phyloP scores from a whole-genome alignment of 2,329 filamentous ascomycete species.

The Aspergillus fischeri region DNA sequence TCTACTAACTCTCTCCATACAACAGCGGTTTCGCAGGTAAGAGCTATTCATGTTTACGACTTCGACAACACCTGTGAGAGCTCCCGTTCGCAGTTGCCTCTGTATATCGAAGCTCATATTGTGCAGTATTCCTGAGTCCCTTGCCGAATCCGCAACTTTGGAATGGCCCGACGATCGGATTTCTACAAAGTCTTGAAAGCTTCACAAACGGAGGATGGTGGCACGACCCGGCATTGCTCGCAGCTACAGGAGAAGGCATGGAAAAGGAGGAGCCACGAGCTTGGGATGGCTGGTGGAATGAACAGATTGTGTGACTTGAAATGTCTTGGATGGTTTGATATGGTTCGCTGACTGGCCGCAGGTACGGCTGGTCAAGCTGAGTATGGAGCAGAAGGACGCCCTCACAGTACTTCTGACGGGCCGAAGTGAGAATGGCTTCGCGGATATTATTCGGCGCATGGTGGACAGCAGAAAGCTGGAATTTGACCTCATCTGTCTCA shows the following conservation, averaged over 20 bases:
- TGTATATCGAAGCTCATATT: slow-evolving; percentile 13
- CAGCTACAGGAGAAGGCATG: slow-evolving; percentile 76
- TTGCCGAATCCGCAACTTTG: slow-evolving; percentile 85
- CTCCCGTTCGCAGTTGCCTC: neutral
- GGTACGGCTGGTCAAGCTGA: slow-evolving; percentile 70
- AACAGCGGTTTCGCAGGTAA: slow-evolving; percentile 63
- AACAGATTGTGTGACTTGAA: slow-evolving; percentile 63
- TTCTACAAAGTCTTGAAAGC: slow-evolving; percentile 68
- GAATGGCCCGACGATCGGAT: slow-evolving; percentile 72
- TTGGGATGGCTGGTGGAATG: slow-evolving; percentile 97
- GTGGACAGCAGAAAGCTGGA: slow-evolving; percentile 70
- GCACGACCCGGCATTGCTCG: slow-evolving; percentile 85
- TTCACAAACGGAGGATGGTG: slow-evolving; percentile 91
- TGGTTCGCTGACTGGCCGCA: slow-evolving; percentile 26
- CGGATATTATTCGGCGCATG: slow-evolving; percentile 77
- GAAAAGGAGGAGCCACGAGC: slow-evolving; percentile 76
- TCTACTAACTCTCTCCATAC: neutral
- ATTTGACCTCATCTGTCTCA: slow-evolving; percentile 85
- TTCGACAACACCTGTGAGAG: slow-evolving; percentile 88
- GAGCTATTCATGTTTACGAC: slow-evolving; percentile 86
- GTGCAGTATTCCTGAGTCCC: slow-evolving; percentile 79
- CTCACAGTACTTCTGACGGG: slow-evolving; percentile 85
- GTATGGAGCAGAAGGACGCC: slow-evolving; percentile 77
- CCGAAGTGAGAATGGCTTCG: slow-evolving; percentile 71
- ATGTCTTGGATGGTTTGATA: slow-evolving; percentile 1